Evolutionary conservation across 176 grass and related monocot species (phyloP).

Genomic region (Triticum timopheevii): DNA sequence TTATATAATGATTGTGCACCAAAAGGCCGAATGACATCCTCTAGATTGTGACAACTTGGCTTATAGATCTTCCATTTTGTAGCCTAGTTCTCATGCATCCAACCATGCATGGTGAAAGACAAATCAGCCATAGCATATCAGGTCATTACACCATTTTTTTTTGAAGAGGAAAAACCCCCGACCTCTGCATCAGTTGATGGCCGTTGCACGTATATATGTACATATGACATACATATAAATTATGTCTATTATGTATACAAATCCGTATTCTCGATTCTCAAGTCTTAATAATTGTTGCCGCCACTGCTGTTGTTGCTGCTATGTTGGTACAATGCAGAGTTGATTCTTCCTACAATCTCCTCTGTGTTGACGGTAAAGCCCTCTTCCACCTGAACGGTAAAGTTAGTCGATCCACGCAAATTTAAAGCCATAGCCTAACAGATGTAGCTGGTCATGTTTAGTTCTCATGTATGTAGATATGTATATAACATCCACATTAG

Average conservation of each 20-base stretch:
- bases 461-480: not conserved
- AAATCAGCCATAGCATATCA: too few species aligned
- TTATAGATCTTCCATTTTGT: not conserved
- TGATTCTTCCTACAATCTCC: slow-evolving; percentile 34
- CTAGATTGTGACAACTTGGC: not conserved
- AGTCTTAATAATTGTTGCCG: not conserved
- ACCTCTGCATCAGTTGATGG: not conserved
- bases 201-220: not conserved
- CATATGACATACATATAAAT: not conserved
- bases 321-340: not conserved
- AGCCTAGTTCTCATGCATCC: not conserved
- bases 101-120: not conserved
- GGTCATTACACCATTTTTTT: too few species aligned
- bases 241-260: not conserved
- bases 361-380: slow-evolving; percentile 3
- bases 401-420: not conserved
- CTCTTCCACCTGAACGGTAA: slow-evolving; percentile 19
- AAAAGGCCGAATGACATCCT: not conserved
- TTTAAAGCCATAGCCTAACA: not conserved
- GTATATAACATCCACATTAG: not conserved
- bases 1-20: too few species aligned
- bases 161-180: too few species aligned
- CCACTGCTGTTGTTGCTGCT: not conserved
- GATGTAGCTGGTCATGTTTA: not conserved
- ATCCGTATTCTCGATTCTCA: not conserved